Conservation (phyloP, 495 filamentous ascomycete genomes). For the Evansstolkia leycettana region DNA sequence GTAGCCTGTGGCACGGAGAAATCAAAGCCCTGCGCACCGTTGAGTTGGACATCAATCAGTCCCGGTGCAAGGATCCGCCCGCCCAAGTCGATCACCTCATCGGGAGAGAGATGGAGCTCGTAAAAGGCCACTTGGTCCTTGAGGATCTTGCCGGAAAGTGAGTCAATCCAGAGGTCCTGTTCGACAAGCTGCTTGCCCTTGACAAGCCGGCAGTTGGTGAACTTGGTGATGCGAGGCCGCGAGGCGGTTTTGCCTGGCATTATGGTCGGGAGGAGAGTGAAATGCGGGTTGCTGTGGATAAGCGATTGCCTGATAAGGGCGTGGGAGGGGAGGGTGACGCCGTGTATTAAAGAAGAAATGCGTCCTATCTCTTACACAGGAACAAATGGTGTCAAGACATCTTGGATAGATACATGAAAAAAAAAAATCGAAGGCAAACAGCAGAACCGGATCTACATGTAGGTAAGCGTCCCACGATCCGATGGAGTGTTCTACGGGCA, state of each 20-base stretch:
- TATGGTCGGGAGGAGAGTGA: background rate
- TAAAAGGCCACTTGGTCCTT: slow-evolving; percentile 65
- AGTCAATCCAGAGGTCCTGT: slow-evolving; percentile 71
- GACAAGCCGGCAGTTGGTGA: slow-evolving; percentile 69
- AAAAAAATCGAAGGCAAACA: too few species aligned
- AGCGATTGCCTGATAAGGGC: too few species aligned
- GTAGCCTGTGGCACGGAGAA: slow-evolving; percentile 63
- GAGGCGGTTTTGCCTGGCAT: slow-evolving; percentile 29
- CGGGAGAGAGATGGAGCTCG: slow-evolving; percentile 41
- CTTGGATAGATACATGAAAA: too few species aligned
- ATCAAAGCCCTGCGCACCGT: slow-evolving; percentile 78
- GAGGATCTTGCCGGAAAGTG: slow-evolving; percentile 62
- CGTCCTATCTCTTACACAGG: too few species aligned
- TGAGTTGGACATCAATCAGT: slow-evolving; percentile 76
- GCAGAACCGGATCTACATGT: too few species aligned
- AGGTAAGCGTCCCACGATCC: too few species aligned
- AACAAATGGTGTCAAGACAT: too few species aligned
- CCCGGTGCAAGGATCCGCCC: slow-evolving; percentile 70
- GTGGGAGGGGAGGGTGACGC: too few species aligned
- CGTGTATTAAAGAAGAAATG: too few species aligned
- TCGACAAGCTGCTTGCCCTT: slow-evolving; percentile 48
- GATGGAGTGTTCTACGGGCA: too few species aligned
- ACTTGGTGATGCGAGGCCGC: slow-evolving; percentile 52
- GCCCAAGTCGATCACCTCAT: slow-evolving; percentile 54
- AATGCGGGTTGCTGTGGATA: too few species aligned